These are phyloP conservation scores for Didymellaceae sp. DNA, from an alignment of 2,329 filamentous ascomycete genomes.

Conservation along the genomic window DNA sequence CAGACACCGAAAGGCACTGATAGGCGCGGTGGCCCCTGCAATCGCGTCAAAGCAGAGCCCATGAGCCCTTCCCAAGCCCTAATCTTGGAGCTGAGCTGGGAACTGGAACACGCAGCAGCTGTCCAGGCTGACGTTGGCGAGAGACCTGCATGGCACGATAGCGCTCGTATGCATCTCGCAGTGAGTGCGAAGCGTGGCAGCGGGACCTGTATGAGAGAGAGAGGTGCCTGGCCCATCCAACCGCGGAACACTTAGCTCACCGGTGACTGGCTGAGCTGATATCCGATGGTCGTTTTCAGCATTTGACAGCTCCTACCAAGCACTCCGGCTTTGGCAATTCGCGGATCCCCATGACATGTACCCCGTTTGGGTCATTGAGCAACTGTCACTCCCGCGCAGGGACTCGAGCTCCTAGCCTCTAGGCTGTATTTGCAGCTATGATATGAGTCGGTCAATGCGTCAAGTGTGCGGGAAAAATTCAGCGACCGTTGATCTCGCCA, in stretches of 20 bases:
- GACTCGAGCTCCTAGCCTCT: not conserved
- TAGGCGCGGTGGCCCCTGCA: constrained; percentile 10
- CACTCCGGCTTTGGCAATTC: constrained; percentile 2
- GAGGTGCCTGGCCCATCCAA: constrained; percentile 10
- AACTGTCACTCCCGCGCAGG: not conserved
- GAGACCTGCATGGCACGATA: constrained; percentile 15
- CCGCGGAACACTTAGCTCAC: constrained; percentile 1
- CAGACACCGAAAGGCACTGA: constrained; percentile 14
- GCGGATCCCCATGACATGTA: not conserved
- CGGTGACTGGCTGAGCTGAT: constrained; percentile 23
- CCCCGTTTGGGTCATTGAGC: not conserved
- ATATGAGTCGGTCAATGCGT: not conserved
- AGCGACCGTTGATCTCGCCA: constrained; percentile 4
- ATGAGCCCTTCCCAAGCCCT: not conserved
- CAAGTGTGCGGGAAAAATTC: constrained; percentile 3
- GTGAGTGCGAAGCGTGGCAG: constrained; percentile 1
- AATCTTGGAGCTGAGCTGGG: not conserved
- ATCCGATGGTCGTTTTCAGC: constrained; percentile 5
- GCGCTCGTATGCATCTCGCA: constrained; percentile 10
- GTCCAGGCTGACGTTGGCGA: not conserved
- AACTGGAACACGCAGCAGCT: not conserved
- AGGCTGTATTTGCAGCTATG: not conserved
- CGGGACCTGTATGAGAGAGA: constrained; percentile 3
- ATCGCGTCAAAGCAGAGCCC: constrained; percentile 5
- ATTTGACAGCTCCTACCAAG: constrained; percentile 9